Evolutionary conservation across 2,329 filamentous ascomycete genomes (phyloP), one percentile per base, ranked within the genome.

Genomic region (Aspergillus sp.): DNA sequence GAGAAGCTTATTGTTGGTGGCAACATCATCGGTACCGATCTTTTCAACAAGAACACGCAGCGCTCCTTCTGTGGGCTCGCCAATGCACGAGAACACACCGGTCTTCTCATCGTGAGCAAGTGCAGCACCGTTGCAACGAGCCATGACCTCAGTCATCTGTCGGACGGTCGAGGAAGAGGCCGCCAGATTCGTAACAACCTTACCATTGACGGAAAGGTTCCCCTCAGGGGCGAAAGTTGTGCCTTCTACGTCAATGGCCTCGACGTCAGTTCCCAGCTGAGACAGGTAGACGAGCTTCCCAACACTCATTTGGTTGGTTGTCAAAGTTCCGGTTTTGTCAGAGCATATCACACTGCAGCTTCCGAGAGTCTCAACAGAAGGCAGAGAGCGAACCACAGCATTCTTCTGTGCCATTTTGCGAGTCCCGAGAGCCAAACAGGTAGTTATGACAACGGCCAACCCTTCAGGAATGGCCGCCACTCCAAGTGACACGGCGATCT

Each of bases 341-440:
- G 96, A 99, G 81, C 96, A 99, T 73, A 99, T 97, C 56, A 99
- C 93, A 70, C 95, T 99, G 85, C 95, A 99, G 83, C 95, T 99
- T 72, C 95, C 95, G 53, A 99, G 83, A 12, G 95, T 99, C 78
- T 99, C 95, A 52, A 99, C 95, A 1, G 95, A 99, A 18, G 95
- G 95, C 67, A 99, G 80, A 72, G 92, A 97, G 75, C 96, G 87
- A 57, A 99, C 96, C 38, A 99, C 93, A 7, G 95, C 95, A 71
- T 98, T 98, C 82, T 96, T 98, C 58, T 92, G 90, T 18, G 95
- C 96, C 96, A 99, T 99, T 79, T 96, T 98, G 64, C 95, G 88
- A 4, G 96, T 99, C 66, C 96, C 95, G 32, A 99, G 84, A 62
- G 95, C 95, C 60, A 99, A 81, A 76, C 95, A 99, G 30, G 95